Evolutionary conservation across 345 rosid species (phyloP).

Genomic region (Eucalyptus globulus): DNA sequence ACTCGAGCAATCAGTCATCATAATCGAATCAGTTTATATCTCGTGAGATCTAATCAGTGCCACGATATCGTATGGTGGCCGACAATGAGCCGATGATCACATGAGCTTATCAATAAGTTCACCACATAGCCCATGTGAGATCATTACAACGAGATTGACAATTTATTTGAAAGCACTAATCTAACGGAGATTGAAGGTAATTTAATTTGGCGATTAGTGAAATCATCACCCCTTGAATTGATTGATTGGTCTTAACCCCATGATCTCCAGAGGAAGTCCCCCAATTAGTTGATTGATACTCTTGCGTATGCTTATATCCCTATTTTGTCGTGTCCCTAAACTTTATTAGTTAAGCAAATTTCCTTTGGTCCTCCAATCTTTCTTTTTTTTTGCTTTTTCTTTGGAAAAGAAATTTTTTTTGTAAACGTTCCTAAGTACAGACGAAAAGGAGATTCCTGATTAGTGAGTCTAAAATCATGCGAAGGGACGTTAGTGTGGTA

Average conservation of each 20-base stretch:
- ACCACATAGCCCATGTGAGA: not conserved
- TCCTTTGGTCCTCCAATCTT: not conserved
- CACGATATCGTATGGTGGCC: not conserved
- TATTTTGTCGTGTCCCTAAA: not conserved
- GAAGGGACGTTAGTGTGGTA: conserved; percentile 14
- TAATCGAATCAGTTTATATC: not conserved
- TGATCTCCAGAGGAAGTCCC: not conserved
- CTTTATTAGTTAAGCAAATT: not conserved
- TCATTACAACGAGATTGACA: not conserved
- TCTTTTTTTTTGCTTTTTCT: not conserved
- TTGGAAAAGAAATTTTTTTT: no score
- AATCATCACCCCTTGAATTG: not conserved
- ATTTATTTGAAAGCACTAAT: not conserved
- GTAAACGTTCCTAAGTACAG: not conserved
- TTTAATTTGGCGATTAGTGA: not conserved
- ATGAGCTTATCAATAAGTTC: not conserved
- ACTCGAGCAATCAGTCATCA: not conserved
- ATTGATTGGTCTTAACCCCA: not conserved
- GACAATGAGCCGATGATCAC: not conserved
- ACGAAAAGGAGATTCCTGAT: not conserved
- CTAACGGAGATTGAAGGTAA: not conserved
- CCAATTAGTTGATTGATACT: not conserved
- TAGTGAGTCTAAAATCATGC: not conserved
- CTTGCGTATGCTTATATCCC: not conserved
- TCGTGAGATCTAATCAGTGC: not conserved